Evolutionary conservation across 306 rosid genomes (phyloP).

Genomic region (Erythrophleum fordii): DNA sequence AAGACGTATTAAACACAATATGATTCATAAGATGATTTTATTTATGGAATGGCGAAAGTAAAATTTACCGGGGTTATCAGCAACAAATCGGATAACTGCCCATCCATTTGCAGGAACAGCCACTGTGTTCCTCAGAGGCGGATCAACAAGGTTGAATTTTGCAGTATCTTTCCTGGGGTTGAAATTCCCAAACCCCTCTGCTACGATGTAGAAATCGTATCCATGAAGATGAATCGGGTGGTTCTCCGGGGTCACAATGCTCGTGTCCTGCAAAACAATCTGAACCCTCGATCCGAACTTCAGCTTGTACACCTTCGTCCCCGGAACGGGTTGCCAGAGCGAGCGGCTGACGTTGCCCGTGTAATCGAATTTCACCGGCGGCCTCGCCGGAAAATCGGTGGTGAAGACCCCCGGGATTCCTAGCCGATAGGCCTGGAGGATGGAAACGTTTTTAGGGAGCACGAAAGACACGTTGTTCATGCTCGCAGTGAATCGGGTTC

Average conservation of each 20-base stretch:
- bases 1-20: not conserved
- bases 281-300: slow-evolving; percentile 79
- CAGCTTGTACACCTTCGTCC: slow-evolving; percentile 69
- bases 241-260: slow-evolving; percentile 77
- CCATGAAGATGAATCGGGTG: slow-evolving; percentile 96
- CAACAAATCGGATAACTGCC: slow-evolving; percentile 92
- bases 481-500: slow-evolving; percentile 88
- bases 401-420: slow-evolving; percentile 73
- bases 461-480: slow-evolving; percentile 88
- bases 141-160: slow-evolving; percentile 86
- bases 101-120: slow-evolving; percentile 87
- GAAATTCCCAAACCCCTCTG: slow-evolving; percentile 91
- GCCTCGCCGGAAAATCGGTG: slow-evolving; percentile 75
- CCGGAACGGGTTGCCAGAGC: slow-evolving; percentile 69
- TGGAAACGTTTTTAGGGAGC: slow-evolving; percentile 63
- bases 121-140: slow-evolving; percentile 87
- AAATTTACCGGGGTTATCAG: slow-evolving; percentile 86
- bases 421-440: slow-evolving; percentile 75
- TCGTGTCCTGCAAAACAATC: slow-evolving; percentile 83
- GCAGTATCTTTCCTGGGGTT: slow-evolving; percentile 62
- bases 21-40: not conserved
- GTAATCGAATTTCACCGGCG: slow-evolving; percentile 71
- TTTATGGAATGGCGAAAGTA: not conserved
- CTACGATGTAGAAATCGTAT: slow-evolving; percentile 81
- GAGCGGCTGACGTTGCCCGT: slow-evolving; percentile 89